Evolutionary conservation across 495 filamentous ascomycete species (phyloP).

Genomic region (Lasiosphaeris hirsuta): DNA sequence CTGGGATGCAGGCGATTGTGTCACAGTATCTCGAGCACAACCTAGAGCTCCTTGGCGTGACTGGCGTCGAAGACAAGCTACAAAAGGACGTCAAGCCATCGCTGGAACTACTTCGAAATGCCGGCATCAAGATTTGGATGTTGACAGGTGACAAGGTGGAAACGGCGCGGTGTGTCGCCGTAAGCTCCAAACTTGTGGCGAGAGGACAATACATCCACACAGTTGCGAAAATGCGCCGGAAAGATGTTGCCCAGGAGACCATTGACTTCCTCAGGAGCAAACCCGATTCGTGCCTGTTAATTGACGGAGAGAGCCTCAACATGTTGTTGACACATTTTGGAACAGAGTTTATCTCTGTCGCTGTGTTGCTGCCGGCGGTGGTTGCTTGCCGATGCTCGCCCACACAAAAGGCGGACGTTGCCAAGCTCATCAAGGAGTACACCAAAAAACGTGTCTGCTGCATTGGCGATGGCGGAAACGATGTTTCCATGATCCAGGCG

Average conservation of each 20-base stretch:
- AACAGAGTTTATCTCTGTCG: conserved; percentile 79
- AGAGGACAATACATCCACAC: conserved; percentile 95
- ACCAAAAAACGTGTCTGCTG: conserved; percentile 94
- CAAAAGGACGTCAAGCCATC: conserved; percentile 94
- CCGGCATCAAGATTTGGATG: conserved; percentile 99
- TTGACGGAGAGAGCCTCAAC: conserved; percentile 86
- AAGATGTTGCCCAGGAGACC: conserved; percentile 76
- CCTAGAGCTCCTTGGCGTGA: conserved; percentile 90
- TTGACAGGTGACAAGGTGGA: conserved; percentile 98
- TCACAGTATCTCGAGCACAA: conserved; percentile 80
- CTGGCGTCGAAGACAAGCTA: conserved; percentile 94
- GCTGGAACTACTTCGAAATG: conserved; percentile 91
- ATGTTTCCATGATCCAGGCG: conserved; percentile 98
- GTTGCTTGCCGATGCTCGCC: conserved; percentile 97
- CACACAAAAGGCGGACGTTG: conserved; percentile 94
- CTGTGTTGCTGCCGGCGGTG: conserved; percentile 84
- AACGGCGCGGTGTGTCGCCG: conserved; percentile 93
- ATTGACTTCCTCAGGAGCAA: conserved; percentile 86
- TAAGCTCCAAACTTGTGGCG: conserved; percentile 90
- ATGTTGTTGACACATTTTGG: conserved; percentile 80
- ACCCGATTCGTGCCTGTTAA: conserved; percentile 82
- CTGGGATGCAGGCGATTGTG: conserved; percentile 74
- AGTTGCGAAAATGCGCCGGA: conserved; percentile 74
- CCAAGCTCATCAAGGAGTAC: conserved; percentile 82
- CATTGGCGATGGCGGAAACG: conserved; percentile 97